These are phyloP conservation scores for Kodamaea hsintzibuensis DNA, from an alignment of 805 yeast genomes.

Conservation along the genomic window DNA sequence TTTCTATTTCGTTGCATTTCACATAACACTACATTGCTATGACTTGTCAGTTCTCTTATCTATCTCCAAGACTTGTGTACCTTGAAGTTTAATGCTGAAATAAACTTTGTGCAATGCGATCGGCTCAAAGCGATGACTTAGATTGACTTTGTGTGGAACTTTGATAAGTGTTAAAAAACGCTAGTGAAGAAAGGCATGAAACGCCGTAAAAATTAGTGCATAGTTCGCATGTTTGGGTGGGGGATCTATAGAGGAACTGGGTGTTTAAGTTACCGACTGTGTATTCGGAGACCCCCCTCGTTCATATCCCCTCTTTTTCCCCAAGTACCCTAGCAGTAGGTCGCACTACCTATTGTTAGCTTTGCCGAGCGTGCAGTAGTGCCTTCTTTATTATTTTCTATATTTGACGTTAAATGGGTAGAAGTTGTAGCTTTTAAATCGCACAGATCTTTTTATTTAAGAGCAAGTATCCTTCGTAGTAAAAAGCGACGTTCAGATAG, in stretches of 20 bases:
- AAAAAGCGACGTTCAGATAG: neutral
- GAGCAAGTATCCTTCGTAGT: neutral
- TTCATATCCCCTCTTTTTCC: neutral
- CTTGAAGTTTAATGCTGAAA: too few relatives aligned
- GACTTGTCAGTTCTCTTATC: too few relatives aligned
- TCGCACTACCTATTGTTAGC: neutral
- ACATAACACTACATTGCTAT: too few relatives aligned
- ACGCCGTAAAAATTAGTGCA: too few relatives aligned
- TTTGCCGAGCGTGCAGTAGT: neutral
- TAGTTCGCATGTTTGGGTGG: neutral
- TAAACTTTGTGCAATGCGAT: too few relatives aligned
- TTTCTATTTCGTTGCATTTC: too few relatives aligned
- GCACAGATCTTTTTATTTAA: neutral
- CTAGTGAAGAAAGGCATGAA: too few relatives aligned
- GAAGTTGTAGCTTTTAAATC: neutral
- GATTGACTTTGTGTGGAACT: too few relatives aligned
- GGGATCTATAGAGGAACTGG: neutral
- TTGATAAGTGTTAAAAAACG: too few relatives aligned
- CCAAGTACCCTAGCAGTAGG: neutral
- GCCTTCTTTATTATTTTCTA: neutral
- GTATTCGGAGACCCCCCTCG: neutral
- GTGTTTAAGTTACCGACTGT: neutral
- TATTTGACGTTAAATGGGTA: neutral
- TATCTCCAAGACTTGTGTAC: too few relatives aligned
- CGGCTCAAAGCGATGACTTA: too few relatives aligned